These are phyloP conservation scores for Fusarium xyrophilum DNA, from an alignment of 2,329 filamentous ascomycete species.

Conservation along the genomic window DNA sequence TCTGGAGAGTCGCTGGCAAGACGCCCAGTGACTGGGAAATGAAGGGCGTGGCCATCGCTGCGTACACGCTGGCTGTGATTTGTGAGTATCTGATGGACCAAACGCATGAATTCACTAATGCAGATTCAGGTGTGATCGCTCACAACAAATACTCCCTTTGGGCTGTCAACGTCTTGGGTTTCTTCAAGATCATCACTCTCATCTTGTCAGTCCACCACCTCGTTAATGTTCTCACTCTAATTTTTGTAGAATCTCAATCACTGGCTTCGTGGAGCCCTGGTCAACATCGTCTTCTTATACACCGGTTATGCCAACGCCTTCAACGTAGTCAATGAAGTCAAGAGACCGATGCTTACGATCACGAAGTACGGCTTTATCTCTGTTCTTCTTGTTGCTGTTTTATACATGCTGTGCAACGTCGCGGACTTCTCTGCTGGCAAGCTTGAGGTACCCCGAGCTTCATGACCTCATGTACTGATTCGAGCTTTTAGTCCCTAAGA, in stretches of 20 bases:
- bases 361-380: constrained; percentile 58
- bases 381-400: constrained; percentile 57
- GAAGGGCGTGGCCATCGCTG: constrained; percentile 71
- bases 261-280: constrained; percentile 66
- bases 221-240: not conserved
- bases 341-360: constrained; percentile 64
- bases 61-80: constrained; percentile 61
- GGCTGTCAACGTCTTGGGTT: constrained; percentile 62
- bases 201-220: constrained; percentile 58
- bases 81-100: not conserved
- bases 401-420: constrained; percentile 67
- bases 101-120: not conserved
- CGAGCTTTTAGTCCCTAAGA: constrained; percentile 55
- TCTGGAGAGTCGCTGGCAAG: constrained; percentile 63
- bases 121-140: constrained; percentile 55
- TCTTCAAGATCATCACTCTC: constrained; percentile 66
- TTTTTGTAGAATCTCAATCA: constrained; percentile 54
- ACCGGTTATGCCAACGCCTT: constrained; percentile 65
- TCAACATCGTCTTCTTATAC: constrained; percentile 67
- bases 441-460: fast-evolving
- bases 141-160: constrained; percentile 65
- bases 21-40: constrained; percentile 64
- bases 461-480: constrained; percentile 14
- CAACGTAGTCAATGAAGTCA: constrained; percentile 67
- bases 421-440: constrained; percentile 62